Evolutionary conservation across 495 filamentous ascomycete genomes (phyloP).

Genomic region (Podospora bellae-mahoneyi): DNA sequence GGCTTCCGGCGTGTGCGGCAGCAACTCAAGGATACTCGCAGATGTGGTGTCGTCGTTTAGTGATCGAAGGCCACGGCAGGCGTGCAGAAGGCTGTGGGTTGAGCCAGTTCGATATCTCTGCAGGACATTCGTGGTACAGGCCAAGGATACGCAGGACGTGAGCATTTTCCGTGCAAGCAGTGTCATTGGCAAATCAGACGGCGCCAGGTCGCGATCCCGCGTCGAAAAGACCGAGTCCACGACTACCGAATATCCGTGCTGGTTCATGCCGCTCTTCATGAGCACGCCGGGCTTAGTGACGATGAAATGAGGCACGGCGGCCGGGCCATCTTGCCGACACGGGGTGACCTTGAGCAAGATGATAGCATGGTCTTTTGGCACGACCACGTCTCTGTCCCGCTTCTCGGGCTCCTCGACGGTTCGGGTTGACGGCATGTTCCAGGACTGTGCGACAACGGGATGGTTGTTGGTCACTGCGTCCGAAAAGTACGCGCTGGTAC

Average conservation of each 20-base stretch:
- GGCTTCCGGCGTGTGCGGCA: too few species aligned
- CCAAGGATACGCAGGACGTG: neutral
- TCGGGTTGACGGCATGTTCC: constrained; percentile 7
- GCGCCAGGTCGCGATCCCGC: neutral
- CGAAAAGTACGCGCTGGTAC: constrained; percentile 12
- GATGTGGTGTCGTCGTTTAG: neutral
- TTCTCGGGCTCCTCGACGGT: neutral
- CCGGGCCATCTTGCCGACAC: constrained; percentile 13
- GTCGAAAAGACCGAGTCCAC: constrained; percentile 25
- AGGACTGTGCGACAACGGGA: constrained; percentile 5
- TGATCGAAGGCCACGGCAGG: neutral
- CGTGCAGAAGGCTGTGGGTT: neutral
- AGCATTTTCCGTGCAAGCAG: neutral
- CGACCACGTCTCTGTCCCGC: constrained; percentile 1
- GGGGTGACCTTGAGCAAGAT: constrained; percentile 32
- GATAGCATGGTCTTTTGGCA: constrained; percentile 14
- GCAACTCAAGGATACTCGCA: neutral
- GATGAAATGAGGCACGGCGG: constrained; percentile 24
- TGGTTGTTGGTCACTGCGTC: neutral
- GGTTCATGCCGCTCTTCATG: constrained; percentile 31
- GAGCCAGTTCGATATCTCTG: neutral
- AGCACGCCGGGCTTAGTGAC: constrained; percentile 34
- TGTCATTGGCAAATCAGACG: neutral
- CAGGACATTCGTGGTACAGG: neutral
- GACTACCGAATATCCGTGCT: constrained; percentile 22